Evolutionary conservation across 2,329 filamentous ascomycete species (phyloP).

Genomic region (Dactylellina drechsleri): DNA sequence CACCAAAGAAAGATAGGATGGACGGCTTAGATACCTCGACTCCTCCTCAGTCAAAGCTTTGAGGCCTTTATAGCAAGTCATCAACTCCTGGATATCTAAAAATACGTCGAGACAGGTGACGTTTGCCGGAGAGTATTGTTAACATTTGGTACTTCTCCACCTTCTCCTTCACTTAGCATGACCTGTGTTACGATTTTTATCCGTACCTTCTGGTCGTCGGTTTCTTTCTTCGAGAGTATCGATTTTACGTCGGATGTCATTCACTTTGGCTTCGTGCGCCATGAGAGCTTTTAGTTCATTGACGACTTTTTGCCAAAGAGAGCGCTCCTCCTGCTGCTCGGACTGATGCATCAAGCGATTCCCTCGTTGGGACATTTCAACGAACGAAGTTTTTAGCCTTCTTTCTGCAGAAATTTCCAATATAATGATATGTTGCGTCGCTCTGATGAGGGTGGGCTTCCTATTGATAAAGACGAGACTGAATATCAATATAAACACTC

Average conservation of each 20-base stretch:
- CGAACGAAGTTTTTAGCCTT: neutral
- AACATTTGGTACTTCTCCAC: neutral
- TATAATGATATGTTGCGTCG: no score
- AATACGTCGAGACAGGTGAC: conserved; percentile 17
- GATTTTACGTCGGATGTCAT: conserved; percentile 49
- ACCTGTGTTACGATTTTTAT: neutral
- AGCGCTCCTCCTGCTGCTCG: conserved; percentile 58
- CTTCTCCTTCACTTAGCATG: no score
- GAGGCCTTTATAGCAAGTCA: conserved; percentile 53
- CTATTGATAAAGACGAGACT: no score
- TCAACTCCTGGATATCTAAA: conserved; percentile 42
- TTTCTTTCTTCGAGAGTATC: conserved; percentile 51
- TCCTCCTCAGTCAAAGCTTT: conserved; percentile 50
- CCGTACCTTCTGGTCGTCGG: conserved; percentile 38
- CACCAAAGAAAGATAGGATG: neutral
- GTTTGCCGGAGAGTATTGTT: neutral
- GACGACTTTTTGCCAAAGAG: conserved; percentile 58
- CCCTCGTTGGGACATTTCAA: conserved; percentile 49
- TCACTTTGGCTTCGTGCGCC: conserved; percentile 51
- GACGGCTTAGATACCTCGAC: conserved; percentile 25
- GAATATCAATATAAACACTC: no score
- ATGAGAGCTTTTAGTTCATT: conserved; percentile 57
- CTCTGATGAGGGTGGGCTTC: no score
- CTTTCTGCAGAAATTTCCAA: no score
- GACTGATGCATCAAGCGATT: conserved; percentile 56